phyloP scores from a whole-genome alignment of 257 asterid genomes.

The Penstemon davidsonii region DNA sequence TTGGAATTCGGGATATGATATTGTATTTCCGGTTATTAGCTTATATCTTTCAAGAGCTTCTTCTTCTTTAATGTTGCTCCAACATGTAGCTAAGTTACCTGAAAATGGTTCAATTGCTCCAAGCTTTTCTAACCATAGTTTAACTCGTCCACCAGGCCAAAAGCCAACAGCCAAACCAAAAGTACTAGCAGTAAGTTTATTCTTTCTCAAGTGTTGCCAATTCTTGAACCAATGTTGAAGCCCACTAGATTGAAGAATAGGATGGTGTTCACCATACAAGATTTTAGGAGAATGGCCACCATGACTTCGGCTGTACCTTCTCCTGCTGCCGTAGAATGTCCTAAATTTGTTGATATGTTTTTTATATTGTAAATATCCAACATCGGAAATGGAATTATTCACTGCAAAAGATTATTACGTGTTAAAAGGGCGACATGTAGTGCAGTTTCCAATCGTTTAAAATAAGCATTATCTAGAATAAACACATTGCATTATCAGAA shows the following conservation, averaged over 20 bases:
- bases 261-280: slow-evolving; percentile 29
- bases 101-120: slow-evolving; percentile 69
- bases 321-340: slow-evolving; percentile 26
- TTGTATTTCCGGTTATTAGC: slow-evolving; percentile 54
- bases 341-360: slow-evolving; percentile 28
- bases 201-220: slow-evolving; percentile 77
- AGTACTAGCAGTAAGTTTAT: slow-evolving; percentile 86
- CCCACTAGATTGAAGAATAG: slow-evolving; percentile 38
- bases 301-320: slow-evolving; percentile 32
- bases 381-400: slow-evolving; percentile 39
- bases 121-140: slow-evolving; percentile 84
- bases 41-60: slow-evolving; percentile 75
- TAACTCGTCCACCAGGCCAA: slow-evolving; percentile 70
- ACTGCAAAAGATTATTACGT: slow-evolving; percentile 36
- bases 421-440: neutral
- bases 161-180: slow-evolving; percentile 74
- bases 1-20: slow-evolving; percentile 57
- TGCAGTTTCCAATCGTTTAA: neutral
- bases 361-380: slow-evolving; percentile 28
- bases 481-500: neutral
- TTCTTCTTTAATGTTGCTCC: slow-evolving; percentile 76
- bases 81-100: slow-evolving; percentile 71
- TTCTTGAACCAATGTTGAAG: slow-evolving; percentile 83
- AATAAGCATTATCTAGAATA: neutral
- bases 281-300: slow-evolving; percentile 22